Evolutionary conservation across 805 yeast genomes (phyloP).

Genomic region (Barnettozyma sucrosica): DNA sequence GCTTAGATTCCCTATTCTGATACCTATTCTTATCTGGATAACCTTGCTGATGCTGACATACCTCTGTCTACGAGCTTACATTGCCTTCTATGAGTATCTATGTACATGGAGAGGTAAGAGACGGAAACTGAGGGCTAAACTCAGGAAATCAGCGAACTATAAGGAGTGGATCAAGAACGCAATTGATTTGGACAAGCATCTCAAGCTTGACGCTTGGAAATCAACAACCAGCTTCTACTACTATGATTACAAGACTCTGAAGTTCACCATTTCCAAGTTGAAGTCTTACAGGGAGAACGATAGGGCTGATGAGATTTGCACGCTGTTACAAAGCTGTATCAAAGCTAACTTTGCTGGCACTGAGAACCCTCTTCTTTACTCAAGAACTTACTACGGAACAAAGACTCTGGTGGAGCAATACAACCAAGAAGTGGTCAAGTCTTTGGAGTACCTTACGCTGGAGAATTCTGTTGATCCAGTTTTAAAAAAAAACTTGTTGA

Average conservation of each 20-base stretch:
- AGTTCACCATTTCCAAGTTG: slow-evolving; percentile 41
- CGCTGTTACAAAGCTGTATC: slow-evolving; percentile 58
- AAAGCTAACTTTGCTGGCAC: slow-evolving; percentile 75
- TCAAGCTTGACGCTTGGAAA: slow-evolving; percentile 63
- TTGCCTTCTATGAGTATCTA: slow-evolving; percentile 54
- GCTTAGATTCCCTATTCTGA: slow-evolving; percentile 61
- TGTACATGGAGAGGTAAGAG: slow-evolving; percentile 60
- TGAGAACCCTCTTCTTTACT: slow-evolving; percentile 63
- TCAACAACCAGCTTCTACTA: slow-evolving; percentile 53
- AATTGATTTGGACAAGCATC: slow-evolving; percentile 44
- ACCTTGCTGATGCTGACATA: slow-evolving; percentile 43
- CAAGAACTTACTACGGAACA: slow-evolving; percentile 74
- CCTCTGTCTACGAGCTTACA: slow-evolving; percentile 49
- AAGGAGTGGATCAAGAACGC: slow-evolving; percentile 63
- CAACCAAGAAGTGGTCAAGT: slow-evolving; percentile 43
- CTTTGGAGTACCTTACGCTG: slow-evolving; percentile 39
- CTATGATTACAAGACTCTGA: slow-evolving; percentile 61
- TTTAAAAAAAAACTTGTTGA: slow-evolving; percentile 48
- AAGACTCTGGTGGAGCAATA: slow-evolving; percentile 52
- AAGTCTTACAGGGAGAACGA: slow-evolving; percentile 19
- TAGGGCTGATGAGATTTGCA: slow-evolving; percentile 41
- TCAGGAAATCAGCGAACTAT: slow-evolving; percentile 46
- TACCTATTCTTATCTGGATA: slow-evolving; percentile 51
- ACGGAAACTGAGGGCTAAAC: slow-evolving; percentile 39
- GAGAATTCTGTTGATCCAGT: slow-evolving; percentile 33